A percentile compares a stretch with the other conserved stretches of the same genome.
Conservation (phyloP, 495 filamentous ascomycete genomes). For the Chaetomium cochliodes region DNA sequence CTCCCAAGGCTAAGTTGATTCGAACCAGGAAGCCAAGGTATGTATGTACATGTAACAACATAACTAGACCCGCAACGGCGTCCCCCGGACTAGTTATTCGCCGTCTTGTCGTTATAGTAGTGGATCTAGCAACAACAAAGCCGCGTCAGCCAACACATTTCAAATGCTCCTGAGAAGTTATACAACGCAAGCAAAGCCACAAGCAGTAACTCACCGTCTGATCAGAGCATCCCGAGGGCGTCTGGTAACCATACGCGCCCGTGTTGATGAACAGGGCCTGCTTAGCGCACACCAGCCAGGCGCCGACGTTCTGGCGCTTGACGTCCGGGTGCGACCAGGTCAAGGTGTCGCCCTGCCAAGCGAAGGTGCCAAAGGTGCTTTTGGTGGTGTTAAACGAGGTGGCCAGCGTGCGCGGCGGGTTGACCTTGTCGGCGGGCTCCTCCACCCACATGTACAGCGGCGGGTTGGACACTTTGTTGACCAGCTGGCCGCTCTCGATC, state of each 20-base stretch:
- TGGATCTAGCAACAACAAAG: constrained; percentile 28
- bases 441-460: constrained; percentile 49
- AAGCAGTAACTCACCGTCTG: constrained; percentile 50
- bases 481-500: constrained; percentile 56
- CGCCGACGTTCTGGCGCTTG: constrained; percentile 53
- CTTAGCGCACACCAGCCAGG: constrained; percentile 57
- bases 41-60: no score
- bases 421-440: constrained; percentile 48
- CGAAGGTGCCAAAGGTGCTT: constrained; percentile 59
- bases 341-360: constrained; percentile 56
- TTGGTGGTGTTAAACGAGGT: constrained; percentile 52
- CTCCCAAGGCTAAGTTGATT: no score
- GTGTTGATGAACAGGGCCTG: constrained; percentile 59
- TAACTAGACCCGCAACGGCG: no score
- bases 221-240: constrained; percentile 57
- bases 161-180: background rate
- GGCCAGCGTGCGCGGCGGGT: constrained; percentile 45
- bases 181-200: background rate
- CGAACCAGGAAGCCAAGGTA: no score
- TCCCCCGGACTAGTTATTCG: constrained; percentile 30
- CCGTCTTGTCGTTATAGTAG: constrained; percentile 40
- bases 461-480: constrained; percentile 49
- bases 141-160: background rate
- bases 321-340: constrained; percentile 52
- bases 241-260: constrained; percentile 58